Percentiles rank a stretch among this genome's conserved stretches.
Evolutionary conservation across 805 yeast genomes (phyloP).

Genomic region (Candida pseudofarinosa): DNA sequence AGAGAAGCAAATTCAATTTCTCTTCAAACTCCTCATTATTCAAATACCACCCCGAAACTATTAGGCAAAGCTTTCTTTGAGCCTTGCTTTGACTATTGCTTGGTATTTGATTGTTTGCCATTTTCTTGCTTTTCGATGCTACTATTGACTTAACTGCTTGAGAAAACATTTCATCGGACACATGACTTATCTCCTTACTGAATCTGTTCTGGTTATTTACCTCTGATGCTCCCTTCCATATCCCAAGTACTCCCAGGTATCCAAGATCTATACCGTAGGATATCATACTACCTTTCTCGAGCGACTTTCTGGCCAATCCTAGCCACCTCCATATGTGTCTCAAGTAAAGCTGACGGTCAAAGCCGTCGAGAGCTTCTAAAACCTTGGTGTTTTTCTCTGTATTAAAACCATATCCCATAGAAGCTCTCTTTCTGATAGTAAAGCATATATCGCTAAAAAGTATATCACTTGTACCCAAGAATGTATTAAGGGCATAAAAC

Average conservation of each 20-base stretch:
- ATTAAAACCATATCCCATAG: conserved; percentile 66
- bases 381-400: conserved; percentile 60
- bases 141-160: conserved; percentile 53
- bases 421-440: conserved; percentile 68
- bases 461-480: conserved; percentile 37
- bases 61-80: conserved; percentile 74
- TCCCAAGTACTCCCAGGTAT: conserved; percentile 81
- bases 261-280: conserved; percentile 74
- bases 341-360: conserved; percentile 49
- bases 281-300: conserved; percentile 61
- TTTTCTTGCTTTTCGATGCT: conserved; percentile 42
- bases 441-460: conserved; percentile 71
- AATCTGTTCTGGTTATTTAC: conserved; percentile 45
- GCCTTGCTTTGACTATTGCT: conserved; percentile 49
- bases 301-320: conserved; percentile 61
- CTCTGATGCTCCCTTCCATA: conserved; percentile 76
- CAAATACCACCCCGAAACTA: conserved; percentile 88
- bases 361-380: conserved; percentile 46
- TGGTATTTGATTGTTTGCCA: conserved; percentile 44
- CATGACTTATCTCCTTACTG: conserved; percentile 16
- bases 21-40: conserved; percentile 71
- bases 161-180: conserved; percentile 39
- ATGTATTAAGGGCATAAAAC: conserved; percentile 24
- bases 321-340: conserved; percentile 93
- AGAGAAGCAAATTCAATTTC: conserved; percentile 53